These are phyloP conservation scores for Plasmodium gaboni DNA, from an alignment of 169 alveolate genomes.

Conservation along the genomic window DNA sequence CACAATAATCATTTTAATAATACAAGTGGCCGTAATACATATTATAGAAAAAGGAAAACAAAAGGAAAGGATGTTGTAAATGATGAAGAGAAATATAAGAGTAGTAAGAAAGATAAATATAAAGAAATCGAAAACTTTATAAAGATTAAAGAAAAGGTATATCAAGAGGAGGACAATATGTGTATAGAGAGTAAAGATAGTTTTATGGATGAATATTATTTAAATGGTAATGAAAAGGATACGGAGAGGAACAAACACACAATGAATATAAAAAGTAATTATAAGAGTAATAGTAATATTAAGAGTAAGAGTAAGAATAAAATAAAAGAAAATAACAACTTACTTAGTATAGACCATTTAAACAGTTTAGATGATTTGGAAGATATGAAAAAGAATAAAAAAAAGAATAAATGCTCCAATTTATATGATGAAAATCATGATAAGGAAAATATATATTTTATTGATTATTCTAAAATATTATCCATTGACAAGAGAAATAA, in stretches of 20 bases:
- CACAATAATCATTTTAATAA: conserved; percentile 47
- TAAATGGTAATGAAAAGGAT: neutral
- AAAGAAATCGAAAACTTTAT: conserved; percentile 53
- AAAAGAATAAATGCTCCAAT: neutral
- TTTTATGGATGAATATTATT: neutral
- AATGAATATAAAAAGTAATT: neutral
- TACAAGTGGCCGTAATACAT: neutral
- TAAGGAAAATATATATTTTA: conserved; percentile 16
- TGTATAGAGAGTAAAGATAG: neutral
- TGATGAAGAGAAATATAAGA: too few relatives aligned
- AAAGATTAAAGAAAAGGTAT: conserved; percentile 43
- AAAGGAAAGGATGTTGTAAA: neutral
- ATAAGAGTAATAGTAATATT: neutral
- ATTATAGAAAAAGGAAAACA: conserved; percentile 1
- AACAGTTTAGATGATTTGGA: neutral
- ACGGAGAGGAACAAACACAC: neutral
- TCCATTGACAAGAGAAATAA: conserved; percentile 22
- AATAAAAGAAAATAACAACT: neutral
- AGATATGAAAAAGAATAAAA: neutral
- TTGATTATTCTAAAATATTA: conserved; percentile 26
- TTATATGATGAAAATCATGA: neutral
- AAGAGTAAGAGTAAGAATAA: neutral
- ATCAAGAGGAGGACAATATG: conserved; percentile 24
- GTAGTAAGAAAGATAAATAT: conserved; percentile 11
- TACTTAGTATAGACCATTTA: too few relatives aligned